These are phyloP conservation scores for Diaporthe destruens DNA, from an alignment of 2,329 filamentous ascomycete genomes.

Conservation along the genomic window DNA sequence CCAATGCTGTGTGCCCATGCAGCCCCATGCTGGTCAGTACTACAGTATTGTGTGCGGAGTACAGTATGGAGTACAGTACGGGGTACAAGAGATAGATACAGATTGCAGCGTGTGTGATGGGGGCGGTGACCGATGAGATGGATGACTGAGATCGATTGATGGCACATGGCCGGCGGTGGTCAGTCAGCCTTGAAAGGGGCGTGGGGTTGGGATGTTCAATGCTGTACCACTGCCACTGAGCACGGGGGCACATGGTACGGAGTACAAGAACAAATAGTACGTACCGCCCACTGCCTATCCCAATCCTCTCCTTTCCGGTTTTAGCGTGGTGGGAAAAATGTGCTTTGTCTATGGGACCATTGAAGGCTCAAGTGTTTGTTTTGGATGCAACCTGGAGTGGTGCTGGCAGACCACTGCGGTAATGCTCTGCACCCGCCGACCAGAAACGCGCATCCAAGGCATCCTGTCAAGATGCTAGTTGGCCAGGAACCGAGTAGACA, in stretches of 20 bases:
- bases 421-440: background rate
- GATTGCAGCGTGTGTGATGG: background rate
- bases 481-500: no score
- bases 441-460: background rate
- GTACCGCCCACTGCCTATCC: background rate
- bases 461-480: no score
- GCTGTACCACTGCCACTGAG: no score
- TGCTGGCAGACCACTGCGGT: background rate
- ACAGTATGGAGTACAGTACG: background rate
- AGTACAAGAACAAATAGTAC: background rate
- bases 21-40: background rate
- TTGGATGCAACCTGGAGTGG: background rate
- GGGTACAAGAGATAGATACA: background rate
- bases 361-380: background rate
- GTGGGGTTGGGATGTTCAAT: no score
- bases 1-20: background rate
- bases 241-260: no score
- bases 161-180: background rate
- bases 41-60: no score
- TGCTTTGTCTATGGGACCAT: background rate
- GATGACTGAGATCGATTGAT: conserved; percentile 14
- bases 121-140: background rate
- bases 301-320: background rate
- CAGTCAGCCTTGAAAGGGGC: background rate
- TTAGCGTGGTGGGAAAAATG: background rate